A percentile compares a stretch with the other conserved stretches of the same genome.
Conservation (phyloP, 257 asterid genomes). For the Jasminum sambac region DNA sequence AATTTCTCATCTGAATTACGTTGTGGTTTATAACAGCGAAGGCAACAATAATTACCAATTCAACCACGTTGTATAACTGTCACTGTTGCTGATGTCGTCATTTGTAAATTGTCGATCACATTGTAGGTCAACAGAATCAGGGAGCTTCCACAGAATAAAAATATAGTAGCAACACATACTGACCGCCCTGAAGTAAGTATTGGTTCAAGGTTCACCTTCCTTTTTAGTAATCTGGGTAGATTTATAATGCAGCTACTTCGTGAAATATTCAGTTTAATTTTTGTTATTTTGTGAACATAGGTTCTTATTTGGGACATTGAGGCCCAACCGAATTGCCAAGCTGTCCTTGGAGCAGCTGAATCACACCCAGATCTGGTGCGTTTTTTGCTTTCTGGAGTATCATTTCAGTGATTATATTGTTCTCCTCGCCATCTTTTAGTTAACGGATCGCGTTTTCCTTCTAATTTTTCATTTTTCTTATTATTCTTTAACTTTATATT, state of each 20-base stretch:
- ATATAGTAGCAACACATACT: constrained; percentile 22
- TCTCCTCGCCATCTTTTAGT: neutral
- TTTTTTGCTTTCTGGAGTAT: constrained; percentile 14
- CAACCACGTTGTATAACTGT: neutral
- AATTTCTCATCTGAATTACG: neutral
- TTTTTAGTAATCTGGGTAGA: constrained; percentile 6
- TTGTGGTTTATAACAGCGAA: neutral
- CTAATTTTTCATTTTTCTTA: neutral
- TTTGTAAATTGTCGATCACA: constrained; percentile 12
- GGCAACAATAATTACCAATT: neutral
- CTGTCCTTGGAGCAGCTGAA: constrained; percentile 79
- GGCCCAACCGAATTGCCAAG: constrained; percentile 93
- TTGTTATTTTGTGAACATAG: constrained; percentile 35
- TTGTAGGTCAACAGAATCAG: constrained; percentile 93
- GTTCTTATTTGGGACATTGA: constrained; percentile 98
- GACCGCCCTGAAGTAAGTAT: constrained; percentile 10
- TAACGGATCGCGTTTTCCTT: neutral
- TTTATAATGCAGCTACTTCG: constrained; percentile 14
- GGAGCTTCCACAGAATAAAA: constrained; percentile 92
- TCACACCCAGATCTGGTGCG: constrained; percentile 93
- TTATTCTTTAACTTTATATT: neutral
- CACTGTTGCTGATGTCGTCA: neutral
- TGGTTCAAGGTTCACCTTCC: constrained; percentile 5
- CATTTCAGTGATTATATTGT: constrained; percentile 10
- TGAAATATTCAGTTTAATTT: constrained; percentile 12